These are phyloP conservation scores for Vanilla planifolia DNA, from an alignment of 106 monocot species.

Conservation along the genomic window DNA sequence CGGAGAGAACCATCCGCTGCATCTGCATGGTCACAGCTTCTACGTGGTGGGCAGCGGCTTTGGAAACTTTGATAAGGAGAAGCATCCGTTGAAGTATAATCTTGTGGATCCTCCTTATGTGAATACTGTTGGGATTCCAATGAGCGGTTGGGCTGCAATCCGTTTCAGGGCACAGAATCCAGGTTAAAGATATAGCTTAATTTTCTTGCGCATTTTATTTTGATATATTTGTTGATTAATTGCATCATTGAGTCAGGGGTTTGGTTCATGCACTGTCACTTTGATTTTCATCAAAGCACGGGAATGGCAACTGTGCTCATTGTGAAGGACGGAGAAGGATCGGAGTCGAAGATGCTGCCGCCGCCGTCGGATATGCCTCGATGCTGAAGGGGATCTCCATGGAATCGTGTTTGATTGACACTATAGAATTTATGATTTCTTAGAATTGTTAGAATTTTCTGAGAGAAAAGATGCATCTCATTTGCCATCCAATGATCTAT, in stretches of 20 bases:
- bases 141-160: constrained; percentile 42
- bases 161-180: constrained; percentile 42
- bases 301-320: constrained; percentile 53
- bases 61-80: constrained; percentile 48
- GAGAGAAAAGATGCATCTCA: too few species aligned
- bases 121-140: constrained; percentile 40
- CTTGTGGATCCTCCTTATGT: constrained; percentile 40
- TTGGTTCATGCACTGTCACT: constrained; percentile 21
- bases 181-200: too few species aligned
- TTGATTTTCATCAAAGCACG: constrained; percentile 28
- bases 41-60: constrained; percentile 55
- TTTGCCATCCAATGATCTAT: too few species aligned
- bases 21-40: constrained; percentile 62
- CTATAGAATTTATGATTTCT: too few species aligned
- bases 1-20: constrained; percentile 59
- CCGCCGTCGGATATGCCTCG: constrained; percentile 41
- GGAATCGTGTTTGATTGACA: too few species aligned
- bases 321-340: constrained; percentile 31
- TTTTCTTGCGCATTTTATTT: not conserved
- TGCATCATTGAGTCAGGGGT: constrained; percentile 4
- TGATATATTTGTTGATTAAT: not conserved
- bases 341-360: constrained; percentile 13
- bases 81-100: constrained; percentile 40
- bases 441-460: too few species aligned
- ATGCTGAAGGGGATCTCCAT: too few species aligned